Evolutionary conservation across 768 basidiomycete species (phyloP), one percentile per base, ranked within the genome.

Genomic region (Termitomyces sp.): DNA sequence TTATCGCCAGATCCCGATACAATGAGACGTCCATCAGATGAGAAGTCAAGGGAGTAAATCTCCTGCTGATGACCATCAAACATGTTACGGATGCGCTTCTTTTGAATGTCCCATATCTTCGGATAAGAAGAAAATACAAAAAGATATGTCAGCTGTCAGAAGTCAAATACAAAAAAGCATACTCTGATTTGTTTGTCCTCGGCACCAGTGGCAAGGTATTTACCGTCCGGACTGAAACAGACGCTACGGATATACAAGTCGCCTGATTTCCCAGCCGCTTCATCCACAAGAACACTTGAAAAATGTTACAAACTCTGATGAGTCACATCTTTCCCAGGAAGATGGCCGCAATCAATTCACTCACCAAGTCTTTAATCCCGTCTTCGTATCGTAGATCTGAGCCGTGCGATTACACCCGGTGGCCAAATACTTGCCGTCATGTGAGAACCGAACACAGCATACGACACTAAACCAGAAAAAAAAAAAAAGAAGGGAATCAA

Each of bases 401-500:
- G 94, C 93, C 0, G 90, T 91, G 41, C 92, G 80, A 72, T 98
- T 98, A 72, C 95, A 98, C 12, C 95, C 96, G 11, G 95, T 97
- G 28, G 95, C 96, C 43, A 98, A 80, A 63, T 77, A 90, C 68
- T 90, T 92, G 17, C 96, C 96, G 66, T 98, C 94, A 21, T 87
- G 84, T 14, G 93, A 96, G 71, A 98, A 97, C 53, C 88, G 83
- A 8, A 98, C 94, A 66, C 94, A 98, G 69, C 96, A 98, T 2
- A 81, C 79, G 9, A 79, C 77, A 62, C 79, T 79, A 34, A n/a
- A 47, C 42, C 32, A 50, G 30, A 32, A 14, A 44, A 50, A 9
- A 32, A 14, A 44, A 21, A n/a, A 30, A 21, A 26, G 35, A 34
- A 51, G n/a, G 32, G 21, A 37, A 35, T 57, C 40, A 54, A 30